Percentiles rank a stretch among this genome's conserved stretches.
Evolutionary conservation across 257 asterid species (phyloP).

Genomic region (Eustoma russellianum): DNA sequence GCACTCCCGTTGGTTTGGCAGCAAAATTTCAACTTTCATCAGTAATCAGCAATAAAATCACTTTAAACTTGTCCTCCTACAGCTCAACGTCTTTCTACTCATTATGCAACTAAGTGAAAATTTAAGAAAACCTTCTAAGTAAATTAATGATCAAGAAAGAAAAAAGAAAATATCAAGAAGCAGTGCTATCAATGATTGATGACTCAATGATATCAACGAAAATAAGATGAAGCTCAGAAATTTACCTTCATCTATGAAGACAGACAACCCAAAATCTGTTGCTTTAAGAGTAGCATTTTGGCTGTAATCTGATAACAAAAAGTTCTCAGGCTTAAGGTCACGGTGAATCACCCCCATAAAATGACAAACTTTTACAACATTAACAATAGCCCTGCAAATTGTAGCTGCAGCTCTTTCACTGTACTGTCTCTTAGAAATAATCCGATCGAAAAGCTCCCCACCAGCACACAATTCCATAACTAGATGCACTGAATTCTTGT

Average conservation of each 20-base stretch:
- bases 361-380: conserved; percentile 69
- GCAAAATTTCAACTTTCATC: too few relatives aligned
- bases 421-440: conserved; percentile 63
- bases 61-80: too few relatives aligned
- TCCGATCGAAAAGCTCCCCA: conserved; percentile 79
- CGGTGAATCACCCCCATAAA: conserved; percentile 84
- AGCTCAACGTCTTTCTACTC: not conserved
- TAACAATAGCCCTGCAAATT: conserved; percentile 54
- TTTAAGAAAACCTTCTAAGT: not conserved
- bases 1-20: too few relatives aligned
- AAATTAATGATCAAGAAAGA: not conserved
- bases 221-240: not conserved
- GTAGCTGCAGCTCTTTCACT: conserved; percentile 68
- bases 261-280: conserved; percentile 75
- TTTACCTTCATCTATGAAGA: conserved; percentile 68
- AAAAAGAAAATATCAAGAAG: not conserved
- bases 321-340: conserved; percentile 80
- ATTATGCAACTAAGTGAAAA: not conserved
- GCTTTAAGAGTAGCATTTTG: conserved; percentile 56
- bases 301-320: conserved; percentile 54
- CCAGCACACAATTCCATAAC: conserved; percentile 83
- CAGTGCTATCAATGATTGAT: too few relatives aligned
- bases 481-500: conserved; percentile 54
- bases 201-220: not conserved
- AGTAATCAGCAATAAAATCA: too few relatives aligned